Evolutionary conservation across 495 filamentous ascomycete species (phyloP), one percentile per base, ranked within the genome.

Genomic region (Aspergillus kassunensis): DNA sequence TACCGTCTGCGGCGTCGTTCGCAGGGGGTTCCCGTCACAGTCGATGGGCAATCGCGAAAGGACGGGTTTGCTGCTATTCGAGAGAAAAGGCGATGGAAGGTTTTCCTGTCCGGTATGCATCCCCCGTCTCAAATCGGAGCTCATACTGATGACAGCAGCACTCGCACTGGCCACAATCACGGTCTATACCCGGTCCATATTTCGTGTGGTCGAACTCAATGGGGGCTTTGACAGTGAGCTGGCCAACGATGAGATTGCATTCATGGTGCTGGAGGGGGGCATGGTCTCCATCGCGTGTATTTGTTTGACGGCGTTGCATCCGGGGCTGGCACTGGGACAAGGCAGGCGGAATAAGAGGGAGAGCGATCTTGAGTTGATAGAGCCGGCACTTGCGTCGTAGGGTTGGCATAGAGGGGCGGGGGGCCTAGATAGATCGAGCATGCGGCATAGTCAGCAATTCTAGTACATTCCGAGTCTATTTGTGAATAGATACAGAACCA

Each of bases 241-340:
- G 48, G 83, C 79, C 42, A 77, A 71, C 34, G 65, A 86, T 31
- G 73, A 90, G 65, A 67, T 75, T 10, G 56, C 79, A 4, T 87
- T 88, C 61, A 82, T 90, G 70, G 70, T 86, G 18, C 74, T 90
- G 19, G 87, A 90, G 68, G 84, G 85, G 13, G 70, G 80, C 10
- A 83, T 89, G 83, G 80, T 90, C 56, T 64, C 75, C 8, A 56
- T 84, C 34, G 80, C 84, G 0, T 72, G 76, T 12, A 49, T 81
- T 15, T 69, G 64, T n/a, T 53, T 89, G 53, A 87, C 84, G 13
- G 60, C 74, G 24, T 74, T 83, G 44, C 85, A 87, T 56, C 85
- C 85, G 0, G 79, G 72, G 3, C 43, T 35, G 29, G 45, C 34
- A 37, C n/a, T 37, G 3, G 13, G 16, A 5, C 34, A 16, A 16